Percentiles rank a stretch among this genome's conserved stretches.
phyloP scores from a whole-genome alignment of 441 rosid genomes.

The Melastoma candidum region DNA sequence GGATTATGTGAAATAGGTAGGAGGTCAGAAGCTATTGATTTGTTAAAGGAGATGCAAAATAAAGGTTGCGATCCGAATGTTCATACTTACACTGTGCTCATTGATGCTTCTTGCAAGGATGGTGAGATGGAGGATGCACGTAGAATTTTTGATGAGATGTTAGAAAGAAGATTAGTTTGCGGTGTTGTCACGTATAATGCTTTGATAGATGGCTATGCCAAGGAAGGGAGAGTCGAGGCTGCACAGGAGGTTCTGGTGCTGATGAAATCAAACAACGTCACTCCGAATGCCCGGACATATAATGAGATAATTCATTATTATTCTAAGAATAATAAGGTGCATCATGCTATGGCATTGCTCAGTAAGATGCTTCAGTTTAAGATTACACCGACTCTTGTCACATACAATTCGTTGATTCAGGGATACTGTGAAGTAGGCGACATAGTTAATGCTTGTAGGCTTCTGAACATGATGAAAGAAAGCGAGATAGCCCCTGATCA shows the following conservation, averaged over 20 bases:
- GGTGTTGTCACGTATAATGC: conserved; percentile 70
- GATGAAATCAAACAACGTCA: conserved; percentile 43
- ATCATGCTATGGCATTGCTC: conserved; percentile 66
- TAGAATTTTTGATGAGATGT: conserved; percentile 36
- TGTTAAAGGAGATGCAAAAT: conserved; percentile 47
- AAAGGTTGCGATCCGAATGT: conserved; percentile 57
- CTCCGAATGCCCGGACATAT: conserved; percentile 61
- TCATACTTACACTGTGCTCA: conserved; percentile 62
- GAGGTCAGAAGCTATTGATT: conserved; percentile 41
- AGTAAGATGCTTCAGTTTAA: conserved; percentile 39
- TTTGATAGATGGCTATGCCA: conserved; percentile 62
- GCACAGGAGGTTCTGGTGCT: conserved; percentile 49
- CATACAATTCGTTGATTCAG: conserved; percentile 58
- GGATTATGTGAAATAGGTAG: conserved; percentile 41
- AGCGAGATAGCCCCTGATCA: conserved; percentile 43
- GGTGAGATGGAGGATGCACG: conserved; percentile 44
- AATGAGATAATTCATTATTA: conserved; percentile 64
- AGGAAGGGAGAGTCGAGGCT: conserved; percentile 42
- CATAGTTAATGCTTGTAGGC: conserved; percentile 51
- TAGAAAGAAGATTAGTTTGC: conserved; percentile 49
- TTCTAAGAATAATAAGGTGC: conserved; percentile 51
- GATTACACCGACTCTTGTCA: conserved; percentile 39
- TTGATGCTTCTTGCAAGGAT: conserved; percentile 46
- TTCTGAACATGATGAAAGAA: conserved; percentile 51
- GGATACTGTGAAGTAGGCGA: conserved; percentile 64